Percentiles rank a stretch among this genome's conserved stretches.
Evolutionary conservation across 2,329 filamentous ascomycete genomes (phyloP).

Genomic region (Lasiodiplodia gonubiensis): DNA sequence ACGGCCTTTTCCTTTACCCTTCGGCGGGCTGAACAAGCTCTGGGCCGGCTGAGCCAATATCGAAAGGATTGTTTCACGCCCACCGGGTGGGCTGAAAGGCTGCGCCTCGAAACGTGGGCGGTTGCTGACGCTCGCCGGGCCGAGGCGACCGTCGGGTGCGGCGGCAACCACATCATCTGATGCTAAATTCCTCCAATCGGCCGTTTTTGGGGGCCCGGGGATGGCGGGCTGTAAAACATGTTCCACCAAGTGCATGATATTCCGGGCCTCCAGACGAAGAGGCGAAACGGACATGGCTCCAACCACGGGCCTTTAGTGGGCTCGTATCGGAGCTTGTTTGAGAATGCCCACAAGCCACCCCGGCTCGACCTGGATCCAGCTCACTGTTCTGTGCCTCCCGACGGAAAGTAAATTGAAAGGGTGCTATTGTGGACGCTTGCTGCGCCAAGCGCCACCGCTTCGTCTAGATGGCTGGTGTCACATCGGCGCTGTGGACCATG

Average conservation of each 20-base stretch:
- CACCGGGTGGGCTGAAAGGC: constrained; percentile 19
- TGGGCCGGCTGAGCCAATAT: background rate
- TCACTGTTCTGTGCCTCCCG: background rate
- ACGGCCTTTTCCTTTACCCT: background rate
- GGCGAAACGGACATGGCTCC: constrained; percentile 12
- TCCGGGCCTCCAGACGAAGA: constrained; percentile 6
- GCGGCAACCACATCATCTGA: background rate
- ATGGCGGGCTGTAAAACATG: constrained; percentile 1
- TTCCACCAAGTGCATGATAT: constrained; percentile 24
- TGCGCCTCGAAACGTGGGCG: background rate
- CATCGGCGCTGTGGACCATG: background rate
- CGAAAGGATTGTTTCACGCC: constrained; percentile 13
- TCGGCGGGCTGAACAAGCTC: background rate
- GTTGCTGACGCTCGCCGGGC: background rate
- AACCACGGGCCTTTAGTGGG: constrained; percentile 7
- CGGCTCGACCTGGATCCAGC: background rate
- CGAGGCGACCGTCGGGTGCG: constrained; percentile 21
- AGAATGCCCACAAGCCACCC: constrained; percentile 5
- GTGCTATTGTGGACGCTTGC: background rate
- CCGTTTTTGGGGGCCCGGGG: background rate
- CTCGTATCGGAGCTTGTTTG: constrained; percentile 12
- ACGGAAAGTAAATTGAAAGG: constrained; percentile 12
- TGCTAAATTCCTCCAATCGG: constrained; percentile 24
- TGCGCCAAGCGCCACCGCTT: constrained; percentile 6
- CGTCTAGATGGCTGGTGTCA: constrained; percentile 4